Evolutionary conservation across 257 asterid genomes (phyloP).

Genomic region (Cinchona pubescens): DNA sequence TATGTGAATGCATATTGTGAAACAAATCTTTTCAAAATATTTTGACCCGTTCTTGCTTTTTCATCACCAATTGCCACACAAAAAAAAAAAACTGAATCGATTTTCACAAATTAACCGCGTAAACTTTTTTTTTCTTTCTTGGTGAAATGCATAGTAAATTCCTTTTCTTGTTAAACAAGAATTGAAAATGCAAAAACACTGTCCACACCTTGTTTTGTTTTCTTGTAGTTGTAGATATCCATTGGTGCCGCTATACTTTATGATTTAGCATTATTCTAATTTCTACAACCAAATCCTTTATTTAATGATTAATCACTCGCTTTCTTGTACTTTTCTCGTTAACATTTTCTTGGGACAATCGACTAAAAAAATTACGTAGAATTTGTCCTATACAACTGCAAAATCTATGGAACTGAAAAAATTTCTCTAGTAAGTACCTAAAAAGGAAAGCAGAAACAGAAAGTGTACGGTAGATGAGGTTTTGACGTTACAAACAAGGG

Average conservation of each 20-base stretch:
- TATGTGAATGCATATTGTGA: too few species aligned
- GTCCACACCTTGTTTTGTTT: not conserved
- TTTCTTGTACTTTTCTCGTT: not conserved
- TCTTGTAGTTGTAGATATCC: too few species aligned
- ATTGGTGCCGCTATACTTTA: not conserved
- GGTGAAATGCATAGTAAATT: not conserved
- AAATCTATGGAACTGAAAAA: not conserved
- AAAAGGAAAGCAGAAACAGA: not conserved
- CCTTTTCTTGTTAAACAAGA: not conserved
- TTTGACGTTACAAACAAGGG: too few species aligned
- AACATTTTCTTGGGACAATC: not conserved
- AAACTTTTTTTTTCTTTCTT: too few species aligned
- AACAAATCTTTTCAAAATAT: too few species aligned
- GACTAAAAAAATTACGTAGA: not conserved
- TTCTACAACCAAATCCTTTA: not conserved
- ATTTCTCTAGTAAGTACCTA: too few species aligned
- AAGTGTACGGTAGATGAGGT: not conserved
- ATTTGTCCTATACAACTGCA: not conserved
- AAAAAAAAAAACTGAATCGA: not conserved
- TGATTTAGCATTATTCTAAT: not conserved
- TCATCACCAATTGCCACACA: not conserved
- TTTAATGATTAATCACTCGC: not conserved
- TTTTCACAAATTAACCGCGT: not conserved
- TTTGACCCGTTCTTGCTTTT: not conserved
- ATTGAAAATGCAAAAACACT: not conserved